phyloP scores from a whole-genome alignment of 805 yeast species.

The Wickerhamomyces bisporus region DNA sequence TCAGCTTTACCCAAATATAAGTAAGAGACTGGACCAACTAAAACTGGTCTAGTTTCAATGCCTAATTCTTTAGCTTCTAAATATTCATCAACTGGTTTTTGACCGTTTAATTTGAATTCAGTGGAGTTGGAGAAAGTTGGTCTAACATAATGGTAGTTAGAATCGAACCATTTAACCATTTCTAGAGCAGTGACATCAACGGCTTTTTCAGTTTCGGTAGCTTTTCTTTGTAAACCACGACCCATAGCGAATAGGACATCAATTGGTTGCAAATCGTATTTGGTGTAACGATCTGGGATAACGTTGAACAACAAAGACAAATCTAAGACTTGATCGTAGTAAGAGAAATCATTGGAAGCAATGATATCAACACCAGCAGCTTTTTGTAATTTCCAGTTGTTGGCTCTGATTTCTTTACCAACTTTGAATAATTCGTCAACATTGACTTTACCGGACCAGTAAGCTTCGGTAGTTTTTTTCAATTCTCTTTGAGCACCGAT shows the following conservation, averaged over 20 bases:
- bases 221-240: slow-evolving; percentile 98
- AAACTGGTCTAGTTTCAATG: slow-evolving; percentile 94
- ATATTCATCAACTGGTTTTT: slow-evolving; percentile 96
- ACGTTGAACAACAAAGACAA: slow-evolving; percentile 89
- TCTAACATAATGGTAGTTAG: slow-evolving; percentile 99
- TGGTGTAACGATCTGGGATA: slow-evolving; percentile 94
- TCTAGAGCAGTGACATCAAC: slow-evolving; percentile 98
- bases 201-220: slow-evolving; percentile 78
- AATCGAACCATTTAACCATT: slow-evolving; percentile 99
- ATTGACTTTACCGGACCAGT: slow-evolving; percentile 93
- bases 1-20: slow-evolving; percentile 95
- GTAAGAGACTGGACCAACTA: slow-evolving; percentile 96
- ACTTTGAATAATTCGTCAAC: slow-evolving; percentile 84
- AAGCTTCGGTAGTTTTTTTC: slow-evolving; percentile 97
- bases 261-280: slow-evolving; percentile 80
- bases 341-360: slow-evolving; percentile 97
- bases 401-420: slow-evolving; percentile 92
- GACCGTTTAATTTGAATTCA: slow-evolving; percentile 91
- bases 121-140: slow-evolving; percentile 97
- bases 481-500: slow-evolving; percentile 99
- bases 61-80: slow-evolving; percentile 97
- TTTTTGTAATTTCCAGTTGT: slow-evolving; percentile 97
- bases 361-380: slow-evolving; percentile 96
- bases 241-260: slow-evolving; percentile 99
- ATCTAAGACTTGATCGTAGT: slow-evolving; percentile 95